Conservation (phyloP, 139 green algal genomes). For the Microglena sp. region DNA sequence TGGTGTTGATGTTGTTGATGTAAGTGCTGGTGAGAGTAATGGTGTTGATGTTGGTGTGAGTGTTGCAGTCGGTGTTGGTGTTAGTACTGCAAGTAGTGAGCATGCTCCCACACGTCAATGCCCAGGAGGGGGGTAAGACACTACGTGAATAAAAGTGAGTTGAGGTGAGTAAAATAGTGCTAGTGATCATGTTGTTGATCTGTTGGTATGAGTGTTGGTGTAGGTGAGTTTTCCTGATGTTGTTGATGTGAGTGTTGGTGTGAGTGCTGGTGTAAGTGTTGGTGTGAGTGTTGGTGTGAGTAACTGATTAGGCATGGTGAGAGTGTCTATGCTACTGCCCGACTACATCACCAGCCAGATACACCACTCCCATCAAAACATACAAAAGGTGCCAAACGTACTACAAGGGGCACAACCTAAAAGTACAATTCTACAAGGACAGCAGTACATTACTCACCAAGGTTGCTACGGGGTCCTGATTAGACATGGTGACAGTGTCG, state of each 20-base stretch:
- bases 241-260: background rate
- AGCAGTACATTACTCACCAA: too few relatives aligned
- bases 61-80: too few relatives aligned
- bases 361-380: too few relatives aligned
- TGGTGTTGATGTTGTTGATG: background rate
- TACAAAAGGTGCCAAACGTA: too few relatives aligned
- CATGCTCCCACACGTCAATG: slow-evolving; percentile 89
- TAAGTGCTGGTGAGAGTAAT: too few relatives aligned
- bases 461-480: too few relatives aligned
- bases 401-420: too few relatives aligned
- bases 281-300: slow-evolving; percentile 12
- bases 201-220: background rate
- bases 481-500: slow-evolving; percentile 70
- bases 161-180: background rate
- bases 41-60: too few relatives aligned
- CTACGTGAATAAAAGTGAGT: slow-evolving; percentile 15
- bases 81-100: too few relatives aligned
- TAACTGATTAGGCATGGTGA: slow-evolving; percentile 85
- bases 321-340: slow-evolving; percentile 54
- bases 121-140: slow-evolving; percentile 85
- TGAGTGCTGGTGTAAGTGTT: background rate
- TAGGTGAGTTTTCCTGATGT: background rate
- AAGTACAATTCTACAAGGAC: too few relatives aligned
- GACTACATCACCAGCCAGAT: slow-evolving; percentile 87
- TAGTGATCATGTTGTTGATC: background rate